Conservation (phyloP, 169 alveolate species). For the Plasmodium cynomolgi region DNA sequence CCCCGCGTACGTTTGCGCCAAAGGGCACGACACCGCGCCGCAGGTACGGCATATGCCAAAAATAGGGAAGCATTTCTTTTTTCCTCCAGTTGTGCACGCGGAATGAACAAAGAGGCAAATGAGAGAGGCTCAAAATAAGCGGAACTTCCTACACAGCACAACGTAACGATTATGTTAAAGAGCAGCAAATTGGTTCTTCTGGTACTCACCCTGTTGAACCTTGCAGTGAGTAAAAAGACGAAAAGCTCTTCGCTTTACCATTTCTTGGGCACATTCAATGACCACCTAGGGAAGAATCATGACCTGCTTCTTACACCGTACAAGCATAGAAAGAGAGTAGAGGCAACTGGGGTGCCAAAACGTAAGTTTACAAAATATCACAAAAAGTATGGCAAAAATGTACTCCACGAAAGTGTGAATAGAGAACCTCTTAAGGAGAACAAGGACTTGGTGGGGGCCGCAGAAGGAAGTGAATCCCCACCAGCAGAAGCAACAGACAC, state of each 20-base stretch:
- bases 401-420: background rate
- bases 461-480: background rate
- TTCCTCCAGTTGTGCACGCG: background rate
- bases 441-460: background rate
- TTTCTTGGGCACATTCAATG: constrained; percentile 28
- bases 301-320: background rate
- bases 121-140: background rate
- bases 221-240: constrained; percentile 35
- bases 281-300: background rate
- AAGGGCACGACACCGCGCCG: background rate
- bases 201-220: constrained; percentile 21
- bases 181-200: constrained; percentile 1
- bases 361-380: background rate
- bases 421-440: background rate
- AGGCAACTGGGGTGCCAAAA: background rate
- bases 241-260: background rate
- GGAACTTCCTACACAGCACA: background rate
- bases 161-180: constrained; percentile 29
- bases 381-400: constrained; percentile 1
- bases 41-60: background rate
- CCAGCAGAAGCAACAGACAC: background rate
- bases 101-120: background rate
- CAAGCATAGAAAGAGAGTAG: constrained; percentile 3
- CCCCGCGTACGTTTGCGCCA: background rate
- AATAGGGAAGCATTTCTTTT: background rate